Percentiles rank a stretch among this genome's conserved stretches.
These are phyloP conservation scores for Dactylellina drechsleri DNA, from an alignment of 2,329 filamentous ascomycete species.

Conservation along the genomic window DNA sequence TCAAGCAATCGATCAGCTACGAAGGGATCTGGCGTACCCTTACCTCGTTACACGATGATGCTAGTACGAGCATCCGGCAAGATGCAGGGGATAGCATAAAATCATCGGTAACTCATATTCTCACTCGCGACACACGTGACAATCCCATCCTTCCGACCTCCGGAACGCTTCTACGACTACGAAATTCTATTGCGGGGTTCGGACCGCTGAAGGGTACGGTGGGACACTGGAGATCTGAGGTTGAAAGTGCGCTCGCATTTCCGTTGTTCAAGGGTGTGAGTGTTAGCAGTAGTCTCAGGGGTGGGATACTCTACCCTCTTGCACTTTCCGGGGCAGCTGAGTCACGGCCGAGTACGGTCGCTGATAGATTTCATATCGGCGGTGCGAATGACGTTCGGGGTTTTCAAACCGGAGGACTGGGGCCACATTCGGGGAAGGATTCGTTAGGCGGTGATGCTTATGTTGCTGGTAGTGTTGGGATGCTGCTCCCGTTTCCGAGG, in stretches of 20 bases:
- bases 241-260: slow-evolving; percentile 67
- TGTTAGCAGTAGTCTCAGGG: slow-evolving; percentile 81
- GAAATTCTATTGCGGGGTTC: slow-evolving; percentile 85
- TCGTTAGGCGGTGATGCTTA: slow-evolving; percentile 91
- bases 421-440: slow-evolving; percentile 85
- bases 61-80: slow-evolving; percentile 80
- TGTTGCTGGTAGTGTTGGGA: slow-evolving; percentile 84
- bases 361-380: slow-evolving; percentile 93
- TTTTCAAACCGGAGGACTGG: slow-evolving; percentile 88
- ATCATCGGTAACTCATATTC: slow-evolving; percentile 83
- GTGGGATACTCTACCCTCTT: slow-evolving; percentile 85
- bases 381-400: slow-evolving; percentile 94
- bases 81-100: slow-evolving; percentile 94
- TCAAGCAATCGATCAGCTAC: slow-evolving; percentile 82
- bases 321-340: slow-evolving; percentile 68
- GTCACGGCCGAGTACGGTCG: slow-evolving; percentile 75
- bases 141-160: slow-evolving; percentile 83
- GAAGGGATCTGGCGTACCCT: slow-evolving; percentile 87
- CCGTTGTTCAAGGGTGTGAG: slow-evolving; percentile 73
- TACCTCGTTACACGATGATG: slow-evolving; percentile 77
- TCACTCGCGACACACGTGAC: slow-evolving; percentile 81
- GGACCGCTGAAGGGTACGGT: slow-evolving; percentile 87
- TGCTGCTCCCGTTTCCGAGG: slow-evolving; percentile 84
- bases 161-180: slow-evolving; percentile 81
- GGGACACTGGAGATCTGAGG: slow-evolving; percentile 90